A percentile compares a stretch with the other conserved stretches of the same genome.
Conservation (phyloP, 225 moss, liverwort and hornwort species). For the Bryum argenteum region DNA sequence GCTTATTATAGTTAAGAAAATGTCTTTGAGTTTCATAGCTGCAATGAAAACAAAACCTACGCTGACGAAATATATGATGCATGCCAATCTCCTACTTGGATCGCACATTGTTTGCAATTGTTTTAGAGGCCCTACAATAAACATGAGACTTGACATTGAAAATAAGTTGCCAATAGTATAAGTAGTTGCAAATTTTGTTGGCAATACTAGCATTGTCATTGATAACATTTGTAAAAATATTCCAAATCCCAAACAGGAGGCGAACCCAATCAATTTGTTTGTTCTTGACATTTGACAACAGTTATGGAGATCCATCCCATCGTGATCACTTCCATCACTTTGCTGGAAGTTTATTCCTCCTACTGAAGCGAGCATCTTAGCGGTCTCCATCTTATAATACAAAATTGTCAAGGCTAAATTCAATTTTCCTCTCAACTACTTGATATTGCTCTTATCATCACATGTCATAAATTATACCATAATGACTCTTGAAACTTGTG, state of each 20-base stretch:
- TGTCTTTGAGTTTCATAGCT: background rate
- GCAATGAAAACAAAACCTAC: background rate
- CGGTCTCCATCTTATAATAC: background rate
- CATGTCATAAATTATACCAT: background rate
- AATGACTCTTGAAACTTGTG: background rate
- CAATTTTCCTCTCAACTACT: too few relatives aligned
- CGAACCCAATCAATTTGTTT: background rate
- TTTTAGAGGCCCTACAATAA: background rate
- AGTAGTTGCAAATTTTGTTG: background rate
- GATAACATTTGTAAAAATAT: background rate
- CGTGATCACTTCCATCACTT: background rate
- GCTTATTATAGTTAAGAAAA: background rate
- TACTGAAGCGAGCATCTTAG: background rate
- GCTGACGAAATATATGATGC: background rate
- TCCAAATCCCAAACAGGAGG: background rate
- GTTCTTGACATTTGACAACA: background rate
- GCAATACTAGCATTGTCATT: background rate
- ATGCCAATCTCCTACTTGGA: background rate
- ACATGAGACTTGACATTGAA: background rate
- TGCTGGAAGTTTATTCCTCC: background rate
- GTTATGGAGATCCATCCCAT: background rate
- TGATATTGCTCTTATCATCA: background rate
- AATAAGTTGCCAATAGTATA: background rate
- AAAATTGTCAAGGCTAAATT: background rate
- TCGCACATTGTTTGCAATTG: background rate